Conservation (phyloP, 768 basidiomycete species). For the Mycena latifolia region DNA sequence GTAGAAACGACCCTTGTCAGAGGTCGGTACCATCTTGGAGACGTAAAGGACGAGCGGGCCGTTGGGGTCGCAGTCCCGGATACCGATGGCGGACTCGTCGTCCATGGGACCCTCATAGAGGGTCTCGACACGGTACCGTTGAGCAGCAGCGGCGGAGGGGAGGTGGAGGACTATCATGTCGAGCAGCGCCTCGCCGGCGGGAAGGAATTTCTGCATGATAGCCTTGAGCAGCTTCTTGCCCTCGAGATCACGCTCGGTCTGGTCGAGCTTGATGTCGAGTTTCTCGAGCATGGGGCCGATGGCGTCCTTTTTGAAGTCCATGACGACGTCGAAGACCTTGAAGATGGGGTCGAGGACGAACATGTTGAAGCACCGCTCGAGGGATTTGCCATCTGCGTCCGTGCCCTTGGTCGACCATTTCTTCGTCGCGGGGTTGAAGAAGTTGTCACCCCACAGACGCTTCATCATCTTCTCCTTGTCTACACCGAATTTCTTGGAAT, state of each 20-base stretch:
- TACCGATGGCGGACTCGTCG: constrained; percentile 98
- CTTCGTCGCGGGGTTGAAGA: constrained; percentile 96
- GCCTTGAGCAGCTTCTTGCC: constrained; percentile 97
- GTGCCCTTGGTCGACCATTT: constrained; percentile 92
- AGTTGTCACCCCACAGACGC: constrained; percentile 88
- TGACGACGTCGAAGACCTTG: constrained; percentile 97
- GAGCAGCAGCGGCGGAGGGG: constrained; percentile 96
- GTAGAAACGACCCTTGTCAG: constrained; percentile 99
- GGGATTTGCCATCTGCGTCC: constrained; percentile 85
- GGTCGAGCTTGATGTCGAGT: constrained; percentile 90
- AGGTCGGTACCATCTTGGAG: constrained; percentile 99
- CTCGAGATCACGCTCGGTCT: constrained; percentile 93
- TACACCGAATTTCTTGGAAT: constrained; percentile 98
- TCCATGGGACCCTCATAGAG: constrained; percentile 99
- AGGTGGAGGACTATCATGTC: constrained; percentile 99
- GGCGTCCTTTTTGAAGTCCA: constrained; percentile 99
- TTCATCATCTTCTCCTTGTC: constrained; percentile 97
- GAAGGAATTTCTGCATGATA: constrained; percentile 99
- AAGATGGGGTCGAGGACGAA: constrained; percentile 99
- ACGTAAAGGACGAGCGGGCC: constrained; percentile 98
- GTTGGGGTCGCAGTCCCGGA: constrained; percentile 97
- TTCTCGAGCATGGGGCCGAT: constrained; percentile 90
- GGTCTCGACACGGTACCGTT: constrained; percentile 99
- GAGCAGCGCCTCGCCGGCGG: constrained; percentile 97
- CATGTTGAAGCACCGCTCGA: constrained; percentile 98